Evolutionary conservation across 148 eudicot species (phyloP).

Genomic region (Cornus controversa): DNA sequence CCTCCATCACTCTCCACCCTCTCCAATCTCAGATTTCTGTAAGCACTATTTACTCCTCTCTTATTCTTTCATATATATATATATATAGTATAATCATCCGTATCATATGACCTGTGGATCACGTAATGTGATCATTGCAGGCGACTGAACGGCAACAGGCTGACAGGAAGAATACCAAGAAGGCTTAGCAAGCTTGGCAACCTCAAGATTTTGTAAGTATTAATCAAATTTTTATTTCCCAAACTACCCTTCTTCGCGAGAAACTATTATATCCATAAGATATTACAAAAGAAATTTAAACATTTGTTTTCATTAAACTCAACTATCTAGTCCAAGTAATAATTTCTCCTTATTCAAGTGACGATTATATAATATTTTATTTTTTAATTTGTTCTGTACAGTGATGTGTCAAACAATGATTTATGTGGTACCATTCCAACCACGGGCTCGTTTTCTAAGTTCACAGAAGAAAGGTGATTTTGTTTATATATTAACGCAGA

Average conservation of each 20-base stretch:
- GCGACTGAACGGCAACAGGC: conserved; percentile 52
- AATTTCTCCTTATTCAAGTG: too few species aligned
- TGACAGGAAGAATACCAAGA: conserved; percentile 71
- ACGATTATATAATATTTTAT: too few species aligned
- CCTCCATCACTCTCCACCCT: conserved; percentile 60
- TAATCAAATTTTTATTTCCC: not conserved
- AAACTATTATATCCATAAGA: too few species aligned
- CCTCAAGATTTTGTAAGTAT: conserved; percentile 58
- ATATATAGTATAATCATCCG: not conserved
- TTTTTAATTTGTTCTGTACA: conserved; percentile 17
- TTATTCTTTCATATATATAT: too few species aligned
- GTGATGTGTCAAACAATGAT: conserved; percentile 70
- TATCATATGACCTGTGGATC: not conserved
- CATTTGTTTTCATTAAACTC: too few species aligned
- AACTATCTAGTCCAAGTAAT: too few species aligned
- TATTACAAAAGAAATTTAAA: too few species aligned
- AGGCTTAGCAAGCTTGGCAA: conserved; percentile 57
- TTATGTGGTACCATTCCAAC: conserved; percentile 77
- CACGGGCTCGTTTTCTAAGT: conserved; percentile 68
- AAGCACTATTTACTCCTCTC: conserved; percentile 19
- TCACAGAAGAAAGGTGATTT: conserved; percentile 67
- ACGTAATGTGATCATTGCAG: conserved; percentile 29
- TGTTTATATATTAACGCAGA: not conserved
- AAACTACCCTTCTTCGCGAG: not conserved
- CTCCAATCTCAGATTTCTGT: conserved; percentile 67